A percentile compares a stretch with the other conserved stretches of the same genome.
Evolutionary conservation across 805 yeast species (phyloP).

Genomic region (Yamadazyma ubonensis): DNA sequence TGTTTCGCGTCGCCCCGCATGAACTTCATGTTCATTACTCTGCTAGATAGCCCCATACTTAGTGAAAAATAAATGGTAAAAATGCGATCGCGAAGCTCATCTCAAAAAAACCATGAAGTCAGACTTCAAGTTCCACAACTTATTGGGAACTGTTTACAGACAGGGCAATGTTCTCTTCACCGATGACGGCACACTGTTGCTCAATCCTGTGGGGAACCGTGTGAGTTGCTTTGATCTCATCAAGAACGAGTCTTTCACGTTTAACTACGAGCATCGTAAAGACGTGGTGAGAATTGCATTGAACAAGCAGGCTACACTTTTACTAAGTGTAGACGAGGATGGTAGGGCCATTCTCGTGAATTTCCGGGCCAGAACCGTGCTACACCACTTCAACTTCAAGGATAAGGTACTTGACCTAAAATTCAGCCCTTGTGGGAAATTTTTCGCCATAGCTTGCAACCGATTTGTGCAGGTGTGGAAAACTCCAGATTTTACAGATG

Average conservation of each 20-base stretch:
- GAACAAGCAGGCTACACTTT: constrained; percentile 75
- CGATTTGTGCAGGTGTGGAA: constrained; percentile 90
- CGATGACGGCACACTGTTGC: constrained; percentile 76
- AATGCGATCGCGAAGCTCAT: constrained; percentile 11
- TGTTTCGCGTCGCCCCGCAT: constrained; percentile 40
- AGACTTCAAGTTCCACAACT: constrained; percentile 83
- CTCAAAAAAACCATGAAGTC: constrained; percentile 60
- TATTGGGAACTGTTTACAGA: constrained; percentile 91
- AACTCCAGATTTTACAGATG: constrained; percentile 78
- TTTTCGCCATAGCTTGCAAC: constrained; percentile 83
- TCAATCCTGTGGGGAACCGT: constrained; percentile 94
- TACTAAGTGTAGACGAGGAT: constrained; percentile 82
- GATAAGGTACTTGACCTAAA: constrained; percentile 70
- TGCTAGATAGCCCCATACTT: constrained; percentile 48
- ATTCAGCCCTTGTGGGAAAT: constrained; percentile 85
- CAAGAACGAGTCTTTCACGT: constrained; percentile 82
- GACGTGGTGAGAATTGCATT: constrained; percentile 77
- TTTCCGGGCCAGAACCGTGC: constrained; percentile 74
- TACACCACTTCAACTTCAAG: constrained; percentile 93
- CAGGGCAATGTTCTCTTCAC: constrained; percentile 89
- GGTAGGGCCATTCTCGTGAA: constrained; percentile 93
- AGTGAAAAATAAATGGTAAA: neutral
- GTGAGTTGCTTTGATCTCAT: constrained; percentile 85
- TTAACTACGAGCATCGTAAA: constrained; percentile 89
- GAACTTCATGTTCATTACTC: constrained; percentile 82